Base-by-base conservation (phyloP, 225 moss, liverwort and hornwort genomes). In the Pseudoscleropodium purum region DNA sequence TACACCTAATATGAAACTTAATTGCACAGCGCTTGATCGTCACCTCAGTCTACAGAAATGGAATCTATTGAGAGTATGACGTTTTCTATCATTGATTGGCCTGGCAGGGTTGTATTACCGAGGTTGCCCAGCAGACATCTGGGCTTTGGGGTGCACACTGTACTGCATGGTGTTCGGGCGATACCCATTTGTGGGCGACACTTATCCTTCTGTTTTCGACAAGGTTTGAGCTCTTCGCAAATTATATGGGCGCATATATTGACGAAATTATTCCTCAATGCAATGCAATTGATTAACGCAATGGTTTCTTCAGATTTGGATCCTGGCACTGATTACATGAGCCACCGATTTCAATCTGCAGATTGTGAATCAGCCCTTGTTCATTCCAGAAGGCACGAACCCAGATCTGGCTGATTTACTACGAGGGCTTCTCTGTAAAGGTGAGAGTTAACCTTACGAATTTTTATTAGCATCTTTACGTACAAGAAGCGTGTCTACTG, bases 131-230 rank as follows among this genome's bases (percentile, higher is more conserved):
- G 98, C 98, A 52, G 98, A 98, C 89, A 90, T 97, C 51, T 98
- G 98, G 98, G 97, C 98, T 88, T 92, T 97, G 87, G 97, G 98
- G 33, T 97, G 97, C 52, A 95, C 97, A 39, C 92, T 97, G 7
- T 97, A 96, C 89, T 97, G 98, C 82, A 98, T 98, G 96, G 93
- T 96, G 75, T 72, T 95, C 59, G 98, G 98, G 79, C 86, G 86
- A 56, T 98, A 96, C 91, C 96, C 97, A 29, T 98, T 95, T 84
- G 89, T 95, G 59, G 98, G 97, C 68, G 95, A 94, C 89, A 91
- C 94, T 80, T 91, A 90, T 64, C 92, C 96, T 57, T 93, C 94
- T 24, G 89, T 95, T 47, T 94, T 94, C 73, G 98, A 98, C 77
- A 94, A 92, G 94, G 97, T 96, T 78, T 34, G 74, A 63, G 65